A percentile compares a stretch with the other conserved stretches of the same genome.
Conservation (phyloP, 2,329 filamentous ascomycete species). For the Phyllosticta citrichinensis region DNA sequence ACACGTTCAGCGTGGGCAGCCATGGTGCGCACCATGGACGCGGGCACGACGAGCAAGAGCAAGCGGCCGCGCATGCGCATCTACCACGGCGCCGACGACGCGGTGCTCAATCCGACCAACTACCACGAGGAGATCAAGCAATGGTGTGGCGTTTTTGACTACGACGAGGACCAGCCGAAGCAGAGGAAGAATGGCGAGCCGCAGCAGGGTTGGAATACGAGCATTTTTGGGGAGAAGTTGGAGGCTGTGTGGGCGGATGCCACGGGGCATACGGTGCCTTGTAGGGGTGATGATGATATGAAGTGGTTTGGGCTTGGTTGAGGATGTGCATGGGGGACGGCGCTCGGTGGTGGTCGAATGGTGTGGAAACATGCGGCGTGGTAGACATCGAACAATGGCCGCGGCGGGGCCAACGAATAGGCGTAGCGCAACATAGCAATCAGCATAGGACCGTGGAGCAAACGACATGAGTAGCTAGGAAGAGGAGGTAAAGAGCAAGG, state of each 20-base stretch:
- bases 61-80: slow-evolving; percentile 43
- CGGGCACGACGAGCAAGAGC: slow-evolving; percentile 27
- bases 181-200: slow-evolving; percentile 15
- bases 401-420: too few species aligned
- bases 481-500: too few species aligned
- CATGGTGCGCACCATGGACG: slow-evolving; percentile 39
- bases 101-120: slow-evolving; percentile 42
- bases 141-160: slow-evolving; percentile 24
- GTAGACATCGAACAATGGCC: too few species aligned
- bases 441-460: too few species aligned
- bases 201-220: slow-evolving; percentile 14
- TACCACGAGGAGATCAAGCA: slow-evolving; percentile 42
- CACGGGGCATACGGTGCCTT: slow-evolving; percentile 14
- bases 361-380: too few species aligned
- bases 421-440: too few species aligned
- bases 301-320: slow-evolving; percentile 14
- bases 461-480: too few species aligned
- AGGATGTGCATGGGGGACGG: background rate
- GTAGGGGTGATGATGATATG: slow-evolving; percentile 12
- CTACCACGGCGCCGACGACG: slow-evolving; percentile 46
- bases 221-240: slow-evolving; percentile 12
- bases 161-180: slow-evolving; percentile 22
- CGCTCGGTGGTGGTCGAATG: too few species aligned
- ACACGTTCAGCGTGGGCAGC: slow-evolving; percentile 41
- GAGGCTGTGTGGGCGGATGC: slow-evolving; percentile 17